Percentiles rank a stretch among this genome's conserved stretches.
These are phyloP conservation scores for Albophoma yamanashiensis DNA, from an alignment of 2,329 filamentous ascomycete genomes.

Conservation along the genomic window DNA sequence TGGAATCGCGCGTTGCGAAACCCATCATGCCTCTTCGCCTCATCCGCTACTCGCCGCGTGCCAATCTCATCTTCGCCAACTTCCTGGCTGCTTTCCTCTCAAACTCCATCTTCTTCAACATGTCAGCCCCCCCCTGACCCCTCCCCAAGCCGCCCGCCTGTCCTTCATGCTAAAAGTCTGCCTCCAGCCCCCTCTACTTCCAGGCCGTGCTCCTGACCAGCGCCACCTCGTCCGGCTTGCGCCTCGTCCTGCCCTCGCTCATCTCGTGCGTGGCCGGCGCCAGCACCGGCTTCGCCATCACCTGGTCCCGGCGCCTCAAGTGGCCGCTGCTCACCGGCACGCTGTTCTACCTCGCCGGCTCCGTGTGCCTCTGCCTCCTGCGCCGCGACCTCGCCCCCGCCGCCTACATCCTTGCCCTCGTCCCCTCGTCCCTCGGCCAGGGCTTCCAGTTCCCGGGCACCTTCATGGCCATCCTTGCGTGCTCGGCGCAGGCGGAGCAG, in stretches of 20 bases:
- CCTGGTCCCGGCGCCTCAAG: conserved; percentile 47
- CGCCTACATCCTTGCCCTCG: conserved; percentile 44
- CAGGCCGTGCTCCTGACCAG: conserved; percentile 61
- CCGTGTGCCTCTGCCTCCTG: conserved; percentile 37
- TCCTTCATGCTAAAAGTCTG: background rate
- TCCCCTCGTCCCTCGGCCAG: conserved; percentile 45
- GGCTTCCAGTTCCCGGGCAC: conserved; percentile 56
- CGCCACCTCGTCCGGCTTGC: conserved; percentile 62
- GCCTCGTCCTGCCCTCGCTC: conserved; percentile 54
- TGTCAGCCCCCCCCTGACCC: conserved; percentile 26
- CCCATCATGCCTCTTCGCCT: conserved; percentile 52
- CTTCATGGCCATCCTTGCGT: conserved; percentile 52
- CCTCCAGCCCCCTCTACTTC: conserved; percentile 57
- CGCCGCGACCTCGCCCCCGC: conserved; percentile 37
- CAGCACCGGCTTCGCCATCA: conserved; percentile 51
- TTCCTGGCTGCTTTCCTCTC: conserved; percentile 37
- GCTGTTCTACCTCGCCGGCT: conserved; percentile 36
- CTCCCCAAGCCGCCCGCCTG: background rate
- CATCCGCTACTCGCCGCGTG: conserved; percentile 37
- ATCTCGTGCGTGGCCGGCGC: conserved; percentile 44
- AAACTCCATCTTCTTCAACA: conserved; percentile 50
- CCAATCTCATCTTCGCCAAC: conserved; percentile 47
- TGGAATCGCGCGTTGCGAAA: conserved; percentile 36
- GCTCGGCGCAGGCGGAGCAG: conserved; percentile 48
- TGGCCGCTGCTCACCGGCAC: conserved; percentile 45